Percentiles rank a stretch among this genome's conserved stretches.
phyloP scores from a whole-genome alignment of 257 asterid genomes.

The Linderniella brevidens region DNA sequence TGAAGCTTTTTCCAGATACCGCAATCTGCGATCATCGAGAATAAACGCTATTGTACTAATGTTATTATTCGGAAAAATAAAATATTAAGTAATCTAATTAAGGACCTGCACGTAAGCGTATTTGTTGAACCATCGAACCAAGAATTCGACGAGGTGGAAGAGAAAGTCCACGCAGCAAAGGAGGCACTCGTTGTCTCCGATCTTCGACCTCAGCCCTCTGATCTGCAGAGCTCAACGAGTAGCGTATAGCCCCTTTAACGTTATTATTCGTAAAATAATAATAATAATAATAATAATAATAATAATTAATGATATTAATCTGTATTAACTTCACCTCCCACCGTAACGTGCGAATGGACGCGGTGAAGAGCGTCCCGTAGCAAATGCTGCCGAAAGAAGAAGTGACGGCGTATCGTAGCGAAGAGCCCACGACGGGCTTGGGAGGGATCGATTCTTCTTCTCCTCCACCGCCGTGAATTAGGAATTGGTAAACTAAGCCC shows the following conservation, averaged over 20 bases:
- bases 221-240: too few species aligned
- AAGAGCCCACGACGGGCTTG: conserved; percentile 46
- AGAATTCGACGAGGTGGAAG: conserved; percentile 82
- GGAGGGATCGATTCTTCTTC: conserved; percentile 82
- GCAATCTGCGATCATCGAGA: conserved; percentile 42
- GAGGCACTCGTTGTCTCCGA: conserved; percentile 87
- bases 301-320: conserved; percentile 2
- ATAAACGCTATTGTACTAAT: too few species aligned
- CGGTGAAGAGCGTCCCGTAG: conserved; percentile 96
- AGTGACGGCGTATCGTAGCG: conserved; percentile 64
- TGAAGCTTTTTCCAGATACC: conserved; percentile 83
- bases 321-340: conserved; percentile 59
- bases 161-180: conserved; percentile 91
- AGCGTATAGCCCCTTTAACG: too few species aligned
- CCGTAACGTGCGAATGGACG: conserved; percentile 81
- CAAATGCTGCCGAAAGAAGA: conserved; percentile 96
- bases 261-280: too few species aligned
- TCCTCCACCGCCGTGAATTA: conserved; percentile 58
- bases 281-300: too few species aligned
- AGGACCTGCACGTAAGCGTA: conserved; percentile 97
- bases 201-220: conserved; percentile 92
- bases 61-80: too few species aligned
- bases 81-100: too few species aligned
- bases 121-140: conserved; percentile 94
- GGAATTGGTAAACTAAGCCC: conserved; percentile 83